A percentile compares a stretch with the other conserved stretches of the same genome.
These are phyloP conservation scores for Vaccinium darrowii DNA, from an alignment of 148 eudicot genomes.

Conservation along the genomic window DNA sequence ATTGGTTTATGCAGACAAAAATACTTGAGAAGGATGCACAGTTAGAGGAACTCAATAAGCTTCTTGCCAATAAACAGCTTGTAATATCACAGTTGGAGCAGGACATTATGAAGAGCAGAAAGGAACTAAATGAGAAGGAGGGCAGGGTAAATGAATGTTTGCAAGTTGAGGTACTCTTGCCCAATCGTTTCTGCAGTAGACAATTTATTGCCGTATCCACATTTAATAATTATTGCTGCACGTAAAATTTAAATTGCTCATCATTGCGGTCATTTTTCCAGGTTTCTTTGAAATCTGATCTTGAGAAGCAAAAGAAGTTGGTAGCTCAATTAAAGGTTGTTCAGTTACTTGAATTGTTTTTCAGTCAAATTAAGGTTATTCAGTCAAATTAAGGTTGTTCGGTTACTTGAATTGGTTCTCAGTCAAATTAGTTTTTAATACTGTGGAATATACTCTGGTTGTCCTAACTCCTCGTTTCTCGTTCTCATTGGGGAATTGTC, in stretches of 20 bases:
- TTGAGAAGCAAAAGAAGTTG: slow-evolving; percentile 52
- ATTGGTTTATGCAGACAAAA: slow-evolving; percentile 25
- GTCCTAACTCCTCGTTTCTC: background rate
- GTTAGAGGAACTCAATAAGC: slow-evolving; percentile 54
- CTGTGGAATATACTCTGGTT: background rate
- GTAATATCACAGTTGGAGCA: slow-evolving; percentile 57
- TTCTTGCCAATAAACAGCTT: slow-evolving; percentile 52
- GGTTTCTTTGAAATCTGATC: slow-evolving; percentile 54
- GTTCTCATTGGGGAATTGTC: background rate
- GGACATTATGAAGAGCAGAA: slow-evolving; percentile 52
- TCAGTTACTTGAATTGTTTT: background rate
- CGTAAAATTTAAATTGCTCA: background rate
- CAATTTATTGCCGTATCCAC: background rate
- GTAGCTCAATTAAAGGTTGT: slow-evolving; percentile 31
- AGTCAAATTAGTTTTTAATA: background rate
- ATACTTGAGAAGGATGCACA: slow-evolving; percentile 59
- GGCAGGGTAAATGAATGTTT: slow-evolving; percentile 30
- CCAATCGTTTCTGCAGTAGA: slow-evolving; percentile 5
- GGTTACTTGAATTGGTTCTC: background rate
- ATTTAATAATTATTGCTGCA: background rate
- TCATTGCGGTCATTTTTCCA: slow-evolving; percentile 22
- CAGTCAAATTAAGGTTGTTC: too few species aligned
- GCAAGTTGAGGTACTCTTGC: slow-evolving; percentile 47
- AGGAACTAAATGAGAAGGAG: slow-evolving; percentile 57
- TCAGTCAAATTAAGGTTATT: background rate